These are phyloP conservation scores for Phytophthora pistaciae DNA, from an alignment of 352 stramenopile genomes.

Conservation along the genomic window DNA sequence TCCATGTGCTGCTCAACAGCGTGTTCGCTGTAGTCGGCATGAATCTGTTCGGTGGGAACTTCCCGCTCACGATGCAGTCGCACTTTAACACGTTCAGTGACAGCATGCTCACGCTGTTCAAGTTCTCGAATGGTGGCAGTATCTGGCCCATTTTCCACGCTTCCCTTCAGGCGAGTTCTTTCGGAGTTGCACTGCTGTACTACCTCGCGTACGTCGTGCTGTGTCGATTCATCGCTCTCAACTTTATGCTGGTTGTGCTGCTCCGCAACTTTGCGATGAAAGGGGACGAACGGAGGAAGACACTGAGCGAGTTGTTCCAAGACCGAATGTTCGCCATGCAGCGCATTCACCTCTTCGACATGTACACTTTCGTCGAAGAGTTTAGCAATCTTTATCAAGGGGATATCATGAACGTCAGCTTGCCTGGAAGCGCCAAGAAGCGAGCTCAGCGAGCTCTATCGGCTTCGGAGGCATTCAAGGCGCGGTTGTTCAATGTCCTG, in stretches of 20 bases:
- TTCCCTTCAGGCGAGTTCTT: constrained; percentile 66
- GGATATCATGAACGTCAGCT: constrained; percentile 83
- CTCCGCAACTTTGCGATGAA: constrained; percentile 89
- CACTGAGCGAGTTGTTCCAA: constrained; percentile 76
- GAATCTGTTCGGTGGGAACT: constrained; percentile 84
- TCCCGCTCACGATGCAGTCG: constrained; percentile 70
- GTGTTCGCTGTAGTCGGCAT: constrained; percentile 88
- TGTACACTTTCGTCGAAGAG: constrained; percentile 78
- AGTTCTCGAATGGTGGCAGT: constrained; percentile 83
- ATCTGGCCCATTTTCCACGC: constrained; percentile 87
- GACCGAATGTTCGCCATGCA: constrained; percentile 85
- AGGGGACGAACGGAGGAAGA: constrained; percentile 81
- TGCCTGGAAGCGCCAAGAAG: constrained; percentile 69
- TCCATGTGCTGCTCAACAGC: constrained; percentile 74
- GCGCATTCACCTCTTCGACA: constrained; percentile 80
- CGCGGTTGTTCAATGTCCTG: constrained; percentile 64
- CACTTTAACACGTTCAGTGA: constrained; percentile 90
- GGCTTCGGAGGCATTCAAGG: constrained; percentile 69
- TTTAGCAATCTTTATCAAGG: constrained; percentile 80
- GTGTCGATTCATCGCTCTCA: constrained; percentile 74
- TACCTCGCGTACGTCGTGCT: constrained; percentile 84
- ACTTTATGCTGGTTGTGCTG: constrained; percentile 90
- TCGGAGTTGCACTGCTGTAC: constrained; percentile 67
- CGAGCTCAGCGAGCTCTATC: constrained; percentile 63
- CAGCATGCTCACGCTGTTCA: constrained; percentile 87